A percentile compares a stretch with the other conserved stretches of the same genome.
Evolutionary conservation across 257 asterid genomes (phyloP).

Genomic region (Forsythia viridissima): DNA sequence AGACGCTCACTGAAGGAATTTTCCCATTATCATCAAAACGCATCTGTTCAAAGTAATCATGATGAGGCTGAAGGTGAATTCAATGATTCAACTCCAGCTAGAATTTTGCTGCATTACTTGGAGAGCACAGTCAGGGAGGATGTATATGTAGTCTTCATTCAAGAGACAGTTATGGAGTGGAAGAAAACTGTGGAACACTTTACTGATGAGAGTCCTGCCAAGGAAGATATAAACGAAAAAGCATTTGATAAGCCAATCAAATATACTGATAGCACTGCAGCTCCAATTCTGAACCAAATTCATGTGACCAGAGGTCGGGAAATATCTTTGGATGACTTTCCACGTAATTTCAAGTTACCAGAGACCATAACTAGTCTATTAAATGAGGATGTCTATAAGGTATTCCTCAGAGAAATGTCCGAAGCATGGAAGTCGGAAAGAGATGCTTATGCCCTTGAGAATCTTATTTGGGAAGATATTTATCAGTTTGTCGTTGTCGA

Average conservation of each 20-base stretch:
- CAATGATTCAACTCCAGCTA: constrained; percentile 8
- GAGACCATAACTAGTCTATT: constrained; percentile 30
- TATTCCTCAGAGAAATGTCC: constrained; percentile 38
- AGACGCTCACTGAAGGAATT: constrained; percentile 8
- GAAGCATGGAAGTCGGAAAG: constrained; percentile 34
- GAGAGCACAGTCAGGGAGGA: constrained; percentile 39
- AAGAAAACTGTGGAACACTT: not conserved
- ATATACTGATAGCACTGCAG: not conserved
- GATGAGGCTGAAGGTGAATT: not conserved
- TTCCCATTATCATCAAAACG: not conserved
- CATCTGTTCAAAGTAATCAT: not conserved
- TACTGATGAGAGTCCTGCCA: not conserved
- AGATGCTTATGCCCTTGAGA: constrained; percentile 30
- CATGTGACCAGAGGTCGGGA: not conserved
- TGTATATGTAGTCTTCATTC: constrained; percentile 22
- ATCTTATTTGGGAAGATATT: constrained; percentile 39
- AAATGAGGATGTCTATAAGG: constrained; percentile 40
- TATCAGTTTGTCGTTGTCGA: constrained; percentile 34
- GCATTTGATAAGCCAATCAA: constrained; percentile 1
- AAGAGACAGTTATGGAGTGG: constrained; percentile 30
- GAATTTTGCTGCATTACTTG: constrained; percentile 17
- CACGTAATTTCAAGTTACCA: not conserved
- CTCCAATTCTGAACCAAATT: not conserved
- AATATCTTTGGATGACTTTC: not conserved
- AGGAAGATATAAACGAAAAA: not conserved